These are phyloP conservation scores for Floccularia luteovirens DNA, from an alignment of 768 basidiomycete genomes.

Conservation along the genomic window DNA sequence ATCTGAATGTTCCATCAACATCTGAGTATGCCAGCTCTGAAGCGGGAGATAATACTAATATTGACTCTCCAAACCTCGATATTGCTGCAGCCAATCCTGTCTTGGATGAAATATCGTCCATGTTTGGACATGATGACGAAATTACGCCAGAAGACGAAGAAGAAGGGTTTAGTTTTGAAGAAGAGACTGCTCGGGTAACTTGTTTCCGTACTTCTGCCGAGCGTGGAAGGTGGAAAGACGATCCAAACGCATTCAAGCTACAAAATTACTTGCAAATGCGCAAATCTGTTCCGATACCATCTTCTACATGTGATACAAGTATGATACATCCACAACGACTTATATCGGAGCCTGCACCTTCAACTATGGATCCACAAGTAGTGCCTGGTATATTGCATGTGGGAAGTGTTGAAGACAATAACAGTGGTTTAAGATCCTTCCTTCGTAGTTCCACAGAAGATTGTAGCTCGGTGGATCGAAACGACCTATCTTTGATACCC, in stretches of 20 bases:
- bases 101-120: constrained; percentile 14
- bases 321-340: constrained; percentile 17
- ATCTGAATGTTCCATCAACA: constrained; percentile 17
- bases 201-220: constrained; percentile 51
- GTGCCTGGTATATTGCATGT: not conserved
- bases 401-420: not conserved
- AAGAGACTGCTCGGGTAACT: constrained; percentile 30
- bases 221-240: constrained; percentile 50
- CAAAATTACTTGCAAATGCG: constrained; percentile 16
- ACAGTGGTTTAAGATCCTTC: not conserved
- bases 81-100: constrained; percentile 18
- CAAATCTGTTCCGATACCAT: constrained; percentile 25
- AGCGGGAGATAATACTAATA: constrained; percentile 17
- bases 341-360: constrained; percentile 31
- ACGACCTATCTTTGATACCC: constrained; percentile 12
- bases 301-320: constrained; percentile 19
- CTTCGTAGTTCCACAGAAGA: not conserved
- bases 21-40: constrained; percentile 27
- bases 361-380: constrained; percentile 8
- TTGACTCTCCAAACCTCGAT: constrained; percentile 14
- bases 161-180: constrained; percentile 18
- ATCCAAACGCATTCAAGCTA: constrained; percentile 29
- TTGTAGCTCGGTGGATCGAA: constrained; percentile 9
- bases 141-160: constrained; percentile 19
- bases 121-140: constrained; percentile 24